A percentile compares a stretch with the other conserved stretches of the same genome.
These are phyloP conservation scores for Blastocystis sp. DNA, from an alignment of 352 stramenopile genomes.

Conservation along the genomic window DNA sequence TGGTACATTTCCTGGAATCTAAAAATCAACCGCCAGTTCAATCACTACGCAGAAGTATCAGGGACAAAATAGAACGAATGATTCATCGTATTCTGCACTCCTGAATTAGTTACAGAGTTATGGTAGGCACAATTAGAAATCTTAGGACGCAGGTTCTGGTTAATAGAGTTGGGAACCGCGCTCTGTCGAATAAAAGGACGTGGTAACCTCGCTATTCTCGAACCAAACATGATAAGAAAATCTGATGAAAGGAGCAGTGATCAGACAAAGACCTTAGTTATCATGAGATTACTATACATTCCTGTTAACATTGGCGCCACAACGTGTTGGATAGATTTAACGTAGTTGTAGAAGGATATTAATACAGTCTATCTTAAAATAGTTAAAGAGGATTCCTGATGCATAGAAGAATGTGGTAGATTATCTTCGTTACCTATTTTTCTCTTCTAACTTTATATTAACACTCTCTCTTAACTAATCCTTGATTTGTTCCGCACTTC, in stretches of 20 bases:
- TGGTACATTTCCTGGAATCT: slow-evolving; percentile 41
- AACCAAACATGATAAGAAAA: slow-evolving; percentile 49
- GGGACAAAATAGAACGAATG: slow-evolving; percentile 24
- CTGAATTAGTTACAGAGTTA: slow-evolving; percentile 7
- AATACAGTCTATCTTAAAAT: too few relatives aligned
- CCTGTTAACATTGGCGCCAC: background rate
- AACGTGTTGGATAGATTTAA: too few relatives aligned
- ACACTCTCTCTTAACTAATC: too few relatives aligned
- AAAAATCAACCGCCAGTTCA: background rate
- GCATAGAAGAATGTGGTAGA: too few relatives aligned
- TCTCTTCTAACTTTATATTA: too few relatives aligned
- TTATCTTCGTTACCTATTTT: too few relatives aligned
- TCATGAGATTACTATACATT: background rate
- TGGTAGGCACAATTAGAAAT: slow-evolving; percentile 39
- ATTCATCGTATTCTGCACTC: slow-evolving; percentile 17
- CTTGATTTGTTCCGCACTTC: too few relatives aligned
- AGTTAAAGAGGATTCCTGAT: too few relatives aligned
- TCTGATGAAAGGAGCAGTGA: background rate
- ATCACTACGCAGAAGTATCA: slow-evolving; percentile 41
- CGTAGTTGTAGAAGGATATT: too few relatives aligned
- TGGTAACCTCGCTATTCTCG: slow-evolving; percentile 53
- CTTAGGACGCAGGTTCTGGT: slow-evolving; percentile 60
- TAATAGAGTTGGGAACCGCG: slow-evolving; percentile 9
- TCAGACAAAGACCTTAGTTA: background rate
- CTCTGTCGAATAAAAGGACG: slow-evolving; percentile 28